Conservation (phyloP, 768 basidiomycete species). For the Daedaleopsis nitida region DNA sequence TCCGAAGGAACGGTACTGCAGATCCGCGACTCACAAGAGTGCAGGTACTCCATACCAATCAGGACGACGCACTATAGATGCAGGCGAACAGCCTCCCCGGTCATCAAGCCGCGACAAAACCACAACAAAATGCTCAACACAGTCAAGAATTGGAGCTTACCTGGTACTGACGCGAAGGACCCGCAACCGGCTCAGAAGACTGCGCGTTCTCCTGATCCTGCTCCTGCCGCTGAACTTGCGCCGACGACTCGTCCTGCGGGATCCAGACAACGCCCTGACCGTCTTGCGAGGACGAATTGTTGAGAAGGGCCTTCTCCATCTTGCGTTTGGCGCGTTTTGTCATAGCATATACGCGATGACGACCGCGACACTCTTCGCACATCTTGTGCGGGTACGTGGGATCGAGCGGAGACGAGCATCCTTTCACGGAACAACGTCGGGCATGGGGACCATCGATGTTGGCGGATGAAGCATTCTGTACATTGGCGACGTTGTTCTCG, state of each 20-base stretch:
- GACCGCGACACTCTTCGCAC: slow-evolving; percentile 53
- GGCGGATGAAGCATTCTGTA: background rate
- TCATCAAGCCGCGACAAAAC: background rate
- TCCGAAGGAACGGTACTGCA: background rate
- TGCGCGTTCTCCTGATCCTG: background rate
- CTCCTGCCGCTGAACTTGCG: slow-evolving; percentile 17
- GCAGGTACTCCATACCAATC: background rate
- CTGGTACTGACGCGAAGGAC: slow-evolving; percentile 16
- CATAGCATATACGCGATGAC: slow-evolving; percentile 52
- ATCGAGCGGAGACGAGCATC: slow-evolving; percentile 40
- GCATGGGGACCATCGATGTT: background rate
- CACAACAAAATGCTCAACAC: background rate
- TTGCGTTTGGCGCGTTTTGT: slow-evolving; percentile 54
- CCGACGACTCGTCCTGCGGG: slow-evolving; percentile 21
- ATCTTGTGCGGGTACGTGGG: slow-evolving; percentile 43
- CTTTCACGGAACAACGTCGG: slow-evolving; percentile 44
- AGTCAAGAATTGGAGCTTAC: background rate
- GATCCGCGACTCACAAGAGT: no score
- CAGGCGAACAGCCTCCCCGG: background rate
- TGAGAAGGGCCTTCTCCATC: slow-evolving; percentile 47
- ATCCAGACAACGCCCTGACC: slow-evolving; percentile 31
- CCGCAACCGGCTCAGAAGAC: slow-evolving; percentile 3
- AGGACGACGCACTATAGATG: background rate
- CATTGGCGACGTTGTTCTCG: background rate
- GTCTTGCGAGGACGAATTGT: slow-evolving; percentile 14